Conservation (phyloP, 306 rosid species). For the Trifolium fragiferum region DNA sequence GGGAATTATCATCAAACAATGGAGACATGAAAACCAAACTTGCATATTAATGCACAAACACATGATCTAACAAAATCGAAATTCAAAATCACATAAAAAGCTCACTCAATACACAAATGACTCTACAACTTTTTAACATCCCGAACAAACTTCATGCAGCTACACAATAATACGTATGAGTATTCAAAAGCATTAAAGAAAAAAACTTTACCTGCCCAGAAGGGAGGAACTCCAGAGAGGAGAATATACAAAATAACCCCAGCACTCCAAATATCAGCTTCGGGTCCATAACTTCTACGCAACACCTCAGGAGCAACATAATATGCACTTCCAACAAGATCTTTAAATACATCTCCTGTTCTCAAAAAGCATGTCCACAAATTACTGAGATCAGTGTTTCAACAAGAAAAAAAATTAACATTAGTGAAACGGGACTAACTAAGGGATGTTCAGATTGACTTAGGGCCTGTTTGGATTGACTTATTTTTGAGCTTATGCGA, state of each 20-base stretch:
- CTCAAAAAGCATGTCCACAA: constrained; percentile 19
- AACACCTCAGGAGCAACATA: constrained; percentile 98
- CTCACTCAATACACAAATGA: neutral
- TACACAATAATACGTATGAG: neutral
- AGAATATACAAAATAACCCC: constrained; percentile 90
- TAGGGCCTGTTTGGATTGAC: too few relatives aligned
- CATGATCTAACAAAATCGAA: neutral
- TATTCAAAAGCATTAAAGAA: constrained; percentile 16
- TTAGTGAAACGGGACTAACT: neutral
- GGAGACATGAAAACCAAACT: constrained; percentile 21
- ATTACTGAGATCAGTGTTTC: neutral
- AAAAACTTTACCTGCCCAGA: constrained; percentile 85
- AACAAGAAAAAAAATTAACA: neutral
- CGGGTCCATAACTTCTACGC: constrained; percentile 78
- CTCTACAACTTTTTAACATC: neutral
- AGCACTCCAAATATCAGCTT: constrained; percentile 98
- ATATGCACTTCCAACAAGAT: constrained; percentile 97
- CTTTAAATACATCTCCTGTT: constrained; percentile 80
- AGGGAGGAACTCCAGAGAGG: constrained; percentile 96
- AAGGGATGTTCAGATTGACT: neutral
- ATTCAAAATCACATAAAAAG: constrained; percentile 16
- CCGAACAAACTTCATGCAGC: neutral
- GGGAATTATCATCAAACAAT: neutral
- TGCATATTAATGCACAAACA: constrained; percentile 16
- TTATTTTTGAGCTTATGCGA: too few relatives aligned